Base-by-base conservation (phyloP, 192 early-diverging fungal species). In the Coemansia sp. region DNA sequence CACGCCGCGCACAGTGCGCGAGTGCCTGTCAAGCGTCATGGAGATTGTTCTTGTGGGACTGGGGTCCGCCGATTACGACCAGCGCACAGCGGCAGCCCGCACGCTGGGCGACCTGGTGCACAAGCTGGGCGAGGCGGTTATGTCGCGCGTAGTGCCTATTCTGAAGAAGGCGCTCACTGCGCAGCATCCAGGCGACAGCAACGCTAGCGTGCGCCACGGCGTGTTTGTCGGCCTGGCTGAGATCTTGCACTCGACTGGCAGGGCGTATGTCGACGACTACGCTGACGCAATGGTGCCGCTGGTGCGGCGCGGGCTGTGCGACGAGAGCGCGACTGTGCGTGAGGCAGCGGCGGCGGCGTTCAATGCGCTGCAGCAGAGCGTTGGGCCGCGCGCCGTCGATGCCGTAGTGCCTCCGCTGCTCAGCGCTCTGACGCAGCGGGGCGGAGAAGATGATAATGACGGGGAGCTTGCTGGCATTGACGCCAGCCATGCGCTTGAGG, bases 1-100 rank as follows among this genome's bases (percentile, higher is more conserved):
- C 79, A 99, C 96, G 61, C 97, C 97, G 60, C 89, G 95, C 50
- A 96, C 95, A 7, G 84, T 98, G 65, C 95, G 94, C 85, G 95
- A 98, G 71, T 96, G 96, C 60, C 70, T 99, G 71, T 86, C 91
- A 17, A 74, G 88, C 6, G 89, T 98, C 80, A 97, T 99, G 94
- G 82, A 87, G 20, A 91, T 96, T 72, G 87, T 99, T 25, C 89
- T 98, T 43, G 85, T 79, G 14, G 89, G 85, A 42, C 83, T 99
- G 54, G 89, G 93, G 3, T 86, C 86, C 65, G 79, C 83, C n/a
- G 85, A 81, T 22, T 84, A 83, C 70, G 94, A 96, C 43, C 88
- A 90, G 48, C 92, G 95, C 35, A 85, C 88, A 35, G 91, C 92
- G 33, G 94, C 95, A 40, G 95, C 91, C 0, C 86, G 95, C 58